Percentiles rank a stretch among this genome's conserved stretches.
phyloP scores from a whole-genome alignment of 768 basidiomycete species.

The Calocybe cyanea region DNA sequence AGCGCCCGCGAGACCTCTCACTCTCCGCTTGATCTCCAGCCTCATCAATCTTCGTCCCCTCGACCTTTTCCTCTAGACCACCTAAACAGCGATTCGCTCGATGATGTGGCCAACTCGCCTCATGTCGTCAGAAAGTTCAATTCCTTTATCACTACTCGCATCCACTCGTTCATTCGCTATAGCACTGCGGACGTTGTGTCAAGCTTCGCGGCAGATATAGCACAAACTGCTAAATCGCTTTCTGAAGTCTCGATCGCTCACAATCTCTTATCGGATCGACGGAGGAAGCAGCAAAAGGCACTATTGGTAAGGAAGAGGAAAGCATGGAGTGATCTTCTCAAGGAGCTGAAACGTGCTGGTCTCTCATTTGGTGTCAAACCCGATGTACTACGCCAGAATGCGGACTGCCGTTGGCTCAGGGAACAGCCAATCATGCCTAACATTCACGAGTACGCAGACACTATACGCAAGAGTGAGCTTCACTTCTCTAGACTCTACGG shows the following conservation, averaged over 20 bases:
- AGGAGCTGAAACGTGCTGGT: slow-evolving; percentile 80
- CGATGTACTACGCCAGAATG: slow-evolving; percentile 55
- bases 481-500: slow-evolving; percentile 66
- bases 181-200: slow-evolving; percentile 44
- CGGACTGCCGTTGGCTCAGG: slow-evolving; percentile 57
- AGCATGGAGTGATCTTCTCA: slow-evolving; percentile 87
- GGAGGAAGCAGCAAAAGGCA: slow-evolving; percentile 64
- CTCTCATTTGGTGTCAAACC: slow-evolving; percentile 70
- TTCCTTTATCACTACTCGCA: slow-evolving; percentile 35
- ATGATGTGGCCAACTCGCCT: slow-evolving; percentile 34
- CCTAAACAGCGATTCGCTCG: slow-evolving; percentile 14
- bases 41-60: slow-evolving; percentile 1
- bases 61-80: not conserved
- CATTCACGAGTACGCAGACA: slow-evolving; percentile 15
- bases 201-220: slow-evolving; percentile 57
- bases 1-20: slow-evolving; percentile 31
- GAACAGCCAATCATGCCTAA: slow-evolving; percentile 49
- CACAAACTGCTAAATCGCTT: slow-evolving; percentile 57
- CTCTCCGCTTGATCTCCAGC: slow-evolving; percentile 4
- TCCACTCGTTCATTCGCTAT: slow-evolving; percentile 39
- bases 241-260: slow-evolving; percentile 40
- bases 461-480: slow-evolving; percentile 44
- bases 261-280: slow-evolving; percentile 42
- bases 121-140: slow-evolving; percentile 52
- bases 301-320: slow-evolving; percentile 80